Evolutionary conservation across 148 eudicot genomes (phyloP).

Genomic region (Beta vulgaris): DNA sequence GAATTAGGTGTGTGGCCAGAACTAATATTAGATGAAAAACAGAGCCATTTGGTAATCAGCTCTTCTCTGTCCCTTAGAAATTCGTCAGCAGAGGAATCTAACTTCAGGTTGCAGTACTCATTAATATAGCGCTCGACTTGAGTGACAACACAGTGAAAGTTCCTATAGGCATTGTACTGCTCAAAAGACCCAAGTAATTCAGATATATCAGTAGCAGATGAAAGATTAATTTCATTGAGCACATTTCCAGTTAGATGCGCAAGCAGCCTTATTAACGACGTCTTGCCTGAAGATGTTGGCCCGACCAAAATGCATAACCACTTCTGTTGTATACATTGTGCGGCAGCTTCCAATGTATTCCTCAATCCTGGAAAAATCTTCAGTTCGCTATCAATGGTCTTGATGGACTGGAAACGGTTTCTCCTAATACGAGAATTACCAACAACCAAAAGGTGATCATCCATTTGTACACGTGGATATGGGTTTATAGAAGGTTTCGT

Average conservation of each 20-base stretch:
- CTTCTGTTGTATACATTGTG: constrained; percentile 64
- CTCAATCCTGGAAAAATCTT: constrained; percentile 69
- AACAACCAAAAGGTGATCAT: constrained; percentile 49
- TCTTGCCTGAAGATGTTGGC: constrained; percentile 88
- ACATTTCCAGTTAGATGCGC: constrained; percentile 83
- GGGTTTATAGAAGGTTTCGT: constrained; percentile 54
- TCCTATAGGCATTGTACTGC: constrained; percentile 86
- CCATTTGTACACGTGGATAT: constrained; percentile 67
- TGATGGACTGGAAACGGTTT: constrained; percentile 40
- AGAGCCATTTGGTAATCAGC: constrained; percentile 55
- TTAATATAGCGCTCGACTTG: constrained; percentile 60
- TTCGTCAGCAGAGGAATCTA: constrained; percentile 44
- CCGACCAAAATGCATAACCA: constrained; percentile 95
- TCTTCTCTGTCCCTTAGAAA: constrained; percentile 46
- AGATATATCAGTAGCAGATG: constrained; percentile 91
- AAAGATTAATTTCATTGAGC: constrained; percentile 81
- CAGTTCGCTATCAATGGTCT: constrained; percentile 42
- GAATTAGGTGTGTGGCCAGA: constrained; percentile 36
- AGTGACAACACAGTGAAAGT: constrained; percentile 50
- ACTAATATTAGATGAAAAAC: constrained; percentile 48
- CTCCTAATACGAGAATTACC: constrained; percentile 59
- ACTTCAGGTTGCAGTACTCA: constrained; percentile 60
- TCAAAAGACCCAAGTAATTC: constrained; percentile 96
- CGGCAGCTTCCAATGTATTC: constrained; percentile 76
- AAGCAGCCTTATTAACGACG: constrained; percentile 75